Percentiles rank a stretch among this genome's conserved stretches.
Evolutionary conservation across 2,329 filamentous ascomycete species (phyloP).

Genomic region (Verticillium tricorpus): DNA sequence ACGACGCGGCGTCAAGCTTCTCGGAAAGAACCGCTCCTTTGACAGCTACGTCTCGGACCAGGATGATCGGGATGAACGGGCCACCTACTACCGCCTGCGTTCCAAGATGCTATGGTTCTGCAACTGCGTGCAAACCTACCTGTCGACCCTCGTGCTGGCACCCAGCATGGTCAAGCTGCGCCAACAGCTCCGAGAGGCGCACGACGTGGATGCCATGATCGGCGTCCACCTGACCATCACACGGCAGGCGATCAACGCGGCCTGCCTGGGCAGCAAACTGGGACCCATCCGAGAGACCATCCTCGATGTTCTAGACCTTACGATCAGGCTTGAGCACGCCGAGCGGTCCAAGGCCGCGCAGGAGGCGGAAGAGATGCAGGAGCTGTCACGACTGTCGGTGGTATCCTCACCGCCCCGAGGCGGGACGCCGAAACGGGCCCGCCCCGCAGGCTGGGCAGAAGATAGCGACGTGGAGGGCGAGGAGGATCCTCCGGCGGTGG

Average conservation of each 20-base stretch:
- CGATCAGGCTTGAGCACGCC: constrained; percentile 62
- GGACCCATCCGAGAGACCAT: constrained; percentile 68
- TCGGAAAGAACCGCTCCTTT: constrained; percentile 51
- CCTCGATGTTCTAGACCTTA: constrained; percentile 71
- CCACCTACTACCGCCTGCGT: constrained; percentile 56
- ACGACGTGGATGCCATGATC: constrained; percentile 80
- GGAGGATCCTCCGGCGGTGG: constrained; percentile 25
- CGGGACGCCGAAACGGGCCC: constrained; percentile 14
- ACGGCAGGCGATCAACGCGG: constrained; percentile 58
- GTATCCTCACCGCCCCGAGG: constrained; percentile 26
- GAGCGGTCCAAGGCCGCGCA: constrained; percentile 36
- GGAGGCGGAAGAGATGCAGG: constrained; percentile 30
- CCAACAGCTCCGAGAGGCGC: constrained; percentile 51
- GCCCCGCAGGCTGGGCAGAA: constrained; percentile 14
- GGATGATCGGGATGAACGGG: constrained; percentile 35
- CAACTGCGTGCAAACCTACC: constrained; percentile 68
- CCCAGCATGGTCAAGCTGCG: constrained; percentile 55
- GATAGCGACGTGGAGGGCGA: constrained; percentile 32
- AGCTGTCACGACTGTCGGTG: constrained; percentile 32
- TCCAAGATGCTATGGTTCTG: constrained; percentile 74
- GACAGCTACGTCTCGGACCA: constrained; percentile 32
- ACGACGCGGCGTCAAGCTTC: constrained; percentile 62
- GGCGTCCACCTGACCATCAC: constrained; percentile 61
- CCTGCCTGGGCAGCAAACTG: constrained; percentile 65
- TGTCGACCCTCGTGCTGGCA: constrained; percentile 67